These are phyloP conservation scores for Hypoxylon sp. DNA, from an alignment of 2,329 filamentous ascomycete genomes.

Conservation along the genomic window DNA sequence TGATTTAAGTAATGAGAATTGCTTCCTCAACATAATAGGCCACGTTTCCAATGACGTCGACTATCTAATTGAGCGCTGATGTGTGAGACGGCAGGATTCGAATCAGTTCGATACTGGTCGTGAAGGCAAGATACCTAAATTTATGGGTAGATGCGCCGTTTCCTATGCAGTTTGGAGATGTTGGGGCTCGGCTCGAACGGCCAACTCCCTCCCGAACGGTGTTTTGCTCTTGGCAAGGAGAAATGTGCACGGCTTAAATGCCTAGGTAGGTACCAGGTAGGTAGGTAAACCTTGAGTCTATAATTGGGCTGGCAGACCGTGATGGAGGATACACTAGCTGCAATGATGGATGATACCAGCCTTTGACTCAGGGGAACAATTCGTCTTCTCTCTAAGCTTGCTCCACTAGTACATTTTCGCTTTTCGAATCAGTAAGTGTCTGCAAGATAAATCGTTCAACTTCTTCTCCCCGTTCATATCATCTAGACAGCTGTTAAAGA, in stretches of 20 bases:
- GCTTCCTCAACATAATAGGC: conserved; percentile 23
- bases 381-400: neutral
- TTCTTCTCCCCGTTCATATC: neutral
- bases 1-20: conserved; percentile 29
- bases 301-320: neutral
- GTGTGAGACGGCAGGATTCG: no score
- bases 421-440: neutral
- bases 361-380: neutral
- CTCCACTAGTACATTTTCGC: neutral
- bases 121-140: neutral
- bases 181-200: neutral
- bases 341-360: neutral
- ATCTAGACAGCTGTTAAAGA: conserved; percentile 16
- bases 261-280: neutral
- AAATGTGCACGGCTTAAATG: no score
- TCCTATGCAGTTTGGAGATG: neutral
- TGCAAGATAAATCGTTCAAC: neutral
- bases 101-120: neutral
- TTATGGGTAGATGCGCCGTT: neutral
- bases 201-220: neutral
- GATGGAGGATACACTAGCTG: neutral
- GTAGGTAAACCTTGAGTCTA: neutral
- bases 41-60: neutral
- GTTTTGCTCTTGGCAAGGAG: neutral
- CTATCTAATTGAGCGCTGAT: conserved; percentile 13